phyloP scores from a whole-genome alignment of 139 green algal species.

The Pseudopediastrum boryanum region DNA sequence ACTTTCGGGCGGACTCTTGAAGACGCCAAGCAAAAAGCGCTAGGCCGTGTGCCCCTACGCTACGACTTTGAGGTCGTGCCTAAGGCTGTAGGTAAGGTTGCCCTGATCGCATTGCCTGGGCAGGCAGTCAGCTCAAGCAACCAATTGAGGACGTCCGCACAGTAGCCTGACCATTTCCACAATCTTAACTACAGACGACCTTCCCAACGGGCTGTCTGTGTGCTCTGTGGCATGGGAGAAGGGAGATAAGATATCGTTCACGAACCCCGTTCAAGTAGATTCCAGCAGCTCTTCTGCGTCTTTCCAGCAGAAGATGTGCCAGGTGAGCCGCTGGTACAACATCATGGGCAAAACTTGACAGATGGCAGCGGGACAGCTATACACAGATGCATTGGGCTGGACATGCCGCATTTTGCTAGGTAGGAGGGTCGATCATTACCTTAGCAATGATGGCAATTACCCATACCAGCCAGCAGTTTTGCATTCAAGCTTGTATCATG shows the following conservation, averaged over 20 bases:
- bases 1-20: neutral
- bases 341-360: too few species aligned
- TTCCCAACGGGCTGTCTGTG: neutral
- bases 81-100: slow-evolving; percentile 11
- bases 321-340: neutral
- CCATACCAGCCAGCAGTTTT: too few species aligned
- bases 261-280: neutral
- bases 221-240: slow-evolving; percentile 22
- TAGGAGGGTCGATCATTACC: too few species aligned
- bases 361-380: too few species aligned
- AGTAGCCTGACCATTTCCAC: neutral
- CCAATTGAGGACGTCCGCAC: too few species aligned
- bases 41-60: neutral
- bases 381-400: too few species aligned
- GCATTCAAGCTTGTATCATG: too few species aligned
- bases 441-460: too few species aligned
- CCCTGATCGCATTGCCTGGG: too few species aligned
- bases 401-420: too few species aligned
- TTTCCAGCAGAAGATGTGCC: slow-evolving; percentile 5
- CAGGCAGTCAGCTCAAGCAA: too few species aligned
- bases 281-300: neutral
- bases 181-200: neutral
- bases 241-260: slow-evolving; percentile 23
- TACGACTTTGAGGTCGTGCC: slow-evolving; percentile 33
- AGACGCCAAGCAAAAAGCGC: neutral